These are phyloP conservation scores for Asterionellopsis glacialis DNA, from an alignment of 108 stramenopile genomes.

Conservation along the genomic window DNA sequence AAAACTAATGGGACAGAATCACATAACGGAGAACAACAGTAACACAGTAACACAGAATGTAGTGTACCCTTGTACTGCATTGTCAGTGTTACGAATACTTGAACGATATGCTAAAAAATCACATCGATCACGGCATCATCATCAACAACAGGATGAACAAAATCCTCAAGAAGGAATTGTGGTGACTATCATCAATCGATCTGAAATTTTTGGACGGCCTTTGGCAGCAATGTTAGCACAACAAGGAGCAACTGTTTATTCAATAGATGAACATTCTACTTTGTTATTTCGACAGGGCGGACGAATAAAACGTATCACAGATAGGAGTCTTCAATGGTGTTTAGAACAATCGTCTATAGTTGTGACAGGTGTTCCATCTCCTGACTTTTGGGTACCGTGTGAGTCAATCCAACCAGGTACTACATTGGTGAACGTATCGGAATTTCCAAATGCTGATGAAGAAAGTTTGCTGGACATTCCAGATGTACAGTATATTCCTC, in stretches of 20 bases:
- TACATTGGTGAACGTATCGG: slow-evolving; percentile 87
- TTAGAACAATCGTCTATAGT: slow-evolving; percentile 59
- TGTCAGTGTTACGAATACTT: slow-evolving; percentile 81
- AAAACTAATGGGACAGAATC: too few species aligned
- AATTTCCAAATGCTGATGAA: slow-evolving; percentile 80
- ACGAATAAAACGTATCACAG: slow-evolving; percentile 22
- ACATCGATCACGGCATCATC: background rate
- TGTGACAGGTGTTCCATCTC: slow-evolving; percentile 84
- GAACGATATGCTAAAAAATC: slow-evolving; percentile 36
- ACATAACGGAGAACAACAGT: too few species aligned
- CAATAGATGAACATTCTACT: slow-evolving; percentile 85
- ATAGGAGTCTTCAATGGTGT: slow-evolving; percentile 51
- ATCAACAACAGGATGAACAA: too few species aligned
- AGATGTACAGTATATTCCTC: slow-evolving; percentile 72
- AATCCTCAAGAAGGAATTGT: background rate
- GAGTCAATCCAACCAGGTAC: slow-evolving; percentile 61
- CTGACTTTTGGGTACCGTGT: slow-evolving; percentile 63
- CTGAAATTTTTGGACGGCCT: slow-evolving; percentile 91
- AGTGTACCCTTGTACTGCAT: slow-evolving; percentile 88
- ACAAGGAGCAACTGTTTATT: slow-evolving; percentile 87
- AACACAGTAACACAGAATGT: background rate
- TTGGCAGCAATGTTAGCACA: slow-evolving; percentile 89
- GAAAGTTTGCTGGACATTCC: slow-evolving; percentile 48
- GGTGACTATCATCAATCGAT: slow-evolving; percentile 89
- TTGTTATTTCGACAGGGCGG: slow-evolving; percentile 46